Conservation (phyloP, 306 rosid genomes). For the Alnus rubra region DNA sequence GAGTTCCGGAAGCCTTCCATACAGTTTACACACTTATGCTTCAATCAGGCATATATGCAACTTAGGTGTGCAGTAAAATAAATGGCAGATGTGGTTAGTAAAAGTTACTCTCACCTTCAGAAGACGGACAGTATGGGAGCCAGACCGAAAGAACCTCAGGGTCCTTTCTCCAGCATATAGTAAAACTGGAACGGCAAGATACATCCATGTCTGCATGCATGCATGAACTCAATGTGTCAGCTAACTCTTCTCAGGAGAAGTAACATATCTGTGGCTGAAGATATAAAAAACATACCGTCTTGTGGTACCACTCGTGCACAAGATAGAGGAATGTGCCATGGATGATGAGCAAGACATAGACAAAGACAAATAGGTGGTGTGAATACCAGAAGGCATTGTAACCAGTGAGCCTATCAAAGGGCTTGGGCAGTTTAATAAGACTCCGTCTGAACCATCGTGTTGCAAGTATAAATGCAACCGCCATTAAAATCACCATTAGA, state of each 20-base stretch:
- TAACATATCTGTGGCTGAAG: background rate
- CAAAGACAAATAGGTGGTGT: slow-evolving; percentile 93
- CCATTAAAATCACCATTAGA: slow-evolving; percentile 75
- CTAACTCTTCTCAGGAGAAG: slow-evolving; percentile 3
- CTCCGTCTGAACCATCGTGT: slow-evolving; percentile 89
- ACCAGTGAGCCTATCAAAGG: slow-evolving; percentile 88
- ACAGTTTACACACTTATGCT: background rate
- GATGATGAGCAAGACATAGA: slow-evolving; percentile 74
- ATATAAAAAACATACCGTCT: slow-evolving; percentile 61
- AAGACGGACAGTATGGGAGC: slow-evolving; percentile 75
- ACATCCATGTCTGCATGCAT: slow-evolving; percentile 92
- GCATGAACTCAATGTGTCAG: slow-evolving; percentile 29
- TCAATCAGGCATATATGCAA: background rate
- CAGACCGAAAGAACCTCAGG: slow-evolving; percentile 86
- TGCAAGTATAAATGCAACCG: slow-evolving; percentile 86
- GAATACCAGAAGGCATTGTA: slow-evolving; percentile 99
- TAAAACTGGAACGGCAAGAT: slow-evolving; percentile 77
- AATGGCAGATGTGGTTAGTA: background rate
- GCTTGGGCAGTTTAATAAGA: slow-evolving; percentile 85
- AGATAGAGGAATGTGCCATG: slow-evolving; percentile 78
- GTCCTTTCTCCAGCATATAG: slow-evolving; percentile 93
- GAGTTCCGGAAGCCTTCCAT: background rate
- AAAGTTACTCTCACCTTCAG: slow-evolving; percentile 58
- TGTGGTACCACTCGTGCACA: slow-evolving; percentile 64
- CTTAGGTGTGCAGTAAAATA: background rate